phyloP scores from a whole-genome alignment of 2,329 filamentous ascomycete genomes.

The Corynespora cassiicola region DNA sequence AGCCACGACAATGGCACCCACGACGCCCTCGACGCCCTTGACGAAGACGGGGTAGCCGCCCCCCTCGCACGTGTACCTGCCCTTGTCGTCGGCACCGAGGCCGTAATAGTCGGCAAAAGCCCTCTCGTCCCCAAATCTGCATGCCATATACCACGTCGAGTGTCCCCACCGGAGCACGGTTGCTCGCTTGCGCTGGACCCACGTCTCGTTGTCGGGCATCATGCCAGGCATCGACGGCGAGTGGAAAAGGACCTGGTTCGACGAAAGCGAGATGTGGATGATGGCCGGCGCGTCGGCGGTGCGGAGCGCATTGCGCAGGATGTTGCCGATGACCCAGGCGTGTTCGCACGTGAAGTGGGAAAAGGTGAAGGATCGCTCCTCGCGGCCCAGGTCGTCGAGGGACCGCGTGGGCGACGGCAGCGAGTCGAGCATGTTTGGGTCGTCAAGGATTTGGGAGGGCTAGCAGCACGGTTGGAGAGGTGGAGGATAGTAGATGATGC shows the following conservation, averaged over 20 bases:
- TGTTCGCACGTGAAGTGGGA: constrained; percentile 67
- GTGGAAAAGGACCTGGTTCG: constrained; percentile 73
- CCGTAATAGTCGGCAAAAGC: constrained; percentile 71
- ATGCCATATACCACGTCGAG: constrained; percentile 74
- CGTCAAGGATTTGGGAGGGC: neutral
- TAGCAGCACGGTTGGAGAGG: neutral
- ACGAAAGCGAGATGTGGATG: constrained; percentile 70
- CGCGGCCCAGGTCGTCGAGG: constrained; percentile 46
- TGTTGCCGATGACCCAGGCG: constrained; percentile 70
- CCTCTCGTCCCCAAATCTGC: constrained; percentile 72
- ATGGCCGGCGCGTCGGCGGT: constrained; percentile 62
- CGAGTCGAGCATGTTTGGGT: constrained; percentile 30
- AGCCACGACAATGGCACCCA: constrained; percentile 77
- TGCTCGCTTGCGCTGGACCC: constrained; percentile 69
- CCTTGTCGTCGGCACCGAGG: constrained; percentile 58
- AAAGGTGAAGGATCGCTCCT: constrained; percentile 54
- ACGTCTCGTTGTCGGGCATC: constrained; percentile 73
- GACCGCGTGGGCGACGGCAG: constrained; percentile 44
- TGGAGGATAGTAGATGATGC: neutral
- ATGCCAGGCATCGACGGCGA: constrained; percentile 70
- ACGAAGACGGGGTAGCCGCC: constrained; percentile 78
- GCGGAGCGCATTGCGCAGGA: constrained; percentile 68
- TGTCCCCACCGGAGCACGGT: constrained; percentile 75
- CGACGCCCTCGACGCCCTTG: constrained; percentile 74
- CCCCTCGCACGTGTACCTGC: constrained; percentile 77